Conservation (phyloP, 805 yeast species). For the Kuraishia ogatae region DNA sequence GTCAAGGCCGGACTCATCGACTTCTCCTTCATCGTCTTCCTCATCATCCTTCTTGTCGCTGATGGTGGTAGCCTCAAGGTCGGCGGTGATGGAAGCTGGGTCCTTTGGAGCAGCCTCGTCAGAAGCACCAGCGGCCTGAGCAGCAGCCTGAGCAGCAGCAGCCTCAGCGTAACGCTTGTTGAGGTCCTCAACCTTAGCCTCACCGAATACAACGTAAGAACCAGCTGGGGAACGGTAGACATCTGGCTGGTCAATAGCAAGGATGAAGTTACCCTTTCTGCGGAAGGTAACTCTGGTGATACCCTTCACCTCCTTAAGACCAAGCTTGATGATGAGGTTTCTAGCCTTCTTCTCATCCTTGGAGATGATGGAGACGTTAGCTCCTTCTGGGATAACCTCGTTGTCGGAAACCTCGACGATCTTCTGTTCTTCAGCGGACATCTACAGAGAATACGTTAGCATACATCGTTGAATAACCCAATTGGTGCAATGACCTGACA, state of each 20-base stretch:
- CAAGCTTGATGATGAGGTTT: slow-evolving; percentile 78
- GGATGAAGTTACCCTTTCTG: slow-evolving; percentile 84
- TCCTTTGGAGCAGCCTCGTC: slow-evolving; percentile 39
- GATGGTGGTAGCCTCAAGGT: slow-evolving; percentile 55
- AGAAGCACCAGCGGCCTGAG: slow-evolving; percentile 32
- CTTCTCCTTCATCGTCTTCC: slow-evolving; percentile 55
- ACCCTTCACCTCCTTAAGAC: slow-evolving; percentile 85
- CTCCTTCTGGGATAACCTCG: slow-evolving; percentile 67
- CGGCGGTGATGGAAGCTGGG: slow-evolving; percentile 77
- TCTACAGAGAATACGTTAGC: slow-evolving; percentile 3
- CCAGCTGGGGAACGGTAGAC: slow-evolving; percentile 92
- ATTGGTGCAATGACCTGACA: too few species aligned
- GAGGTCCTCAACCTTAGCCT: slow-evolving; percentile 93
- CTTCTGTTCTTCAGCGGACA: slow-evolving; percentile 19
- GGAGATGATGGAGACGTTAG: slow-evolving; percentile 72
- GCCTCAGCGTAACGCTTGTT: slow-evolving; percentile 80
- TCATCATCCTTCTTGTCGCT: slow-evolving; percentile 32
- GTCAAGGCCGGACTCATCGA: slow-evolving; percentile 80
- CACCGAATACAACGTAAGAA: slow-evolving; percentile 95
- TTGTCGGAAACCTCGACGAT: slow-evolving; percentile 23
- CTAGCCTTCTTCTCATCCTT: slow-evolving; percentile 96
- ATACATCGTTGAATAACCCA: too few species aligned
- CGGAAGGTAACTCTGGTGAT: slow-evolving; percentile 93
- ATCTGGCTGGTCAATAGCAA: slow-evolving; percentile 90
- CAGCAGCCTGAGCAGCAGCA: slow-evolving; percentile 68